These are phyloP conservation scores for Fagopyrum tataricum DNA, from an alignment of 148 eudicot genomes.

Conservation along the genomic window DNA sequence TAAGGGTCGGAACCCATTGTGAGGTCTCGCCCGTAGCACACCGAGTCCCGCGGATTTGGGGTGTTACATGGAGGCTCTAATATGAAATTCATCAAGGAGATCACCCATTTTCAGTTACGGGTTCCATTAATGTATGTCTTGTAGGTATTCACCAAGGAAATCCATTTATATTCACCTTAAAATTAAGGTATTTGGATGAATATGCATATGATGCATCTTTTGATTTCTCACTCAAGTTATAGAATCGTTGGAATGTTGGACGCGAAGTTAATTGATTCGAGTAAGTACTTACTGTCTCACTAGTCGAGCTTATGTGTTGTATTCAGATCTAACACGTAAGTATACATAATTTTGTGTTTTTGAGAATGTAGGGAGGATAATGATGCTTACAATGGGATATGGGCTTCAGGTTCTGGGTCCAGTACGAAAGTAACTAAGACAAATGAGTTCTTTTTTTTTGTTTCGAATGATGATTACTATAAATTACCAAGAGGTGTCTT, in stretches of 20 bases:
- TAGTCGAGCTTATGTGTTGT: too few species aligned
- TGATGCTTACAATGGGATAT: not conserved
- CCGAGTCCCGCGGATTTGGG: too few species aligned
- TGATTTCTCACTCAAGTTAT: not conserved
- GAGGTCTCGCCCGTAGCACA: too few species aligned
- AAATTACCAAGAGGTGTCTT: not conserved
- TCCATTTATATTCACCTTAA: not conserved
- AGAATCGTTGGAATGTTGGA: not conserved
- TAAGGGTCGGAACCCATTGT: too few species aligned
- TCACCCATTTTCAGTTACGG: conserved; percentile 1
- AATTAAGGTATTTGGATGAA: not conserved
- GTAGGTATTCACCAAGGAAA: too few species aligned
- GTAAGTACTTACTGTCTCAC: too few species aligned
- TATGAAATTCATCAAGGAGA: not conserved
- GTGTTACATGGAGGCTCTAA: not conserved
- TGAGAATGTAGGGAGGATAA: not conserved
- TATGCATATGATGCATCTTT: not conserved
- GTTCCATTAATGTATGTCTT: too few species aligned
- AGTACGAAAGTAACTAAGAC: not conserved
- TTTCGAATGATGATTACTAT: not conserved
- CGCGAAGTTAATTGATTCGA: not conserved
- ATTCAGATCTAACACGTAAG: too few species aligned
- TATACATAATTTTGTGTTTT: too few species aligned
- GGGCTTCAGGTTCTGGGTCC: not conserved
- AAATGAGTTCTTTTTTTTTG: not conserved